Evolutionary conservation across 148 eudicot genomes (phyloP).

Genomic region (Cornus suecica): DNA sequence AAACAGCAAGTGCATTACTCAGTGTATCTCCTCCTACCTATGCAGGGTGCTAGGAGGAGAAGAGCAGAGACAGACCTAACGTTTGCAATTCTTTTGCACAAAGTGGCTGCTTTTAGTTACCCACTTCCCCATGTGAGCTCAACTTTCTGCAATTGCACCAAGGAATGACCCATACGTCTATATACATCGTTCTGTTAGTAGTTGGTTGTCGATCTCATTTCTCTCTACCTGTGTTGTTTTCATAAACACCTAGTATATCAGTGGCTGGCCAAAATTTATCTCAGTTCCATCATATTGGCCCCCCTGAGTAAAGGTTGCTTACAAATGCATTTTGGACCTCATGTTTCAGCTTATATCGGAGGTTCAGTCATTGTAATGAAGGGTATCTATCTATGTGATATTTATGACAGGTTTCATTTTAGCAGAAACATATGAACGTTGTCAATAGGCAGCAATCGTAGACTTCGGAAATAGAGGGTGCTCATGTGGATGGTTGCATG

Average conservation of each 20-base stretch:
- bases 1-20: too few species aligned
- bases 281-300: conserved; percentile 15
- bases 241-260: neutral
- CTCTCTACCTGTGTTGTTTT: too few species aligned
- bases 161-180: too few species aligned
- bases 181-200: neutral
- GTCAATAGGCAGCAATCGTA: too few species aligned
- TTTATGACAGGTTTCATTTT: neutral
- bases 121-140: too few species aligned
- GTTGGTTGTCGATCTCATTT: neutral
- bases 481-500: neutral
- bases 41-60: too few species aligned
- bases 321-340: conserved; percentile 3
- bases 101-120: too few species aligned
- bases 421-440: neutral
- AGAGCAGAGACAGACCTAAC: too few species aligned
- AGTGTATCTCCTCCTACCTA: too few species aligned
- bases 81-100: too few species aligned
- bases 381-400: neutral
- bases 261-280: conserved; percentile 12
- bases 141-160: too few species aligned
- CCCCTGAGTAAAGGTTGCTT: neutral
- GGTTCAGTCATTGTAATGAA: neutral
- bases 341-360: conserved; percentile 1
- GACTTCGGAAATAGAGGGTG: neutral